Evolutionary conservation across 371 early-diverging fungal species (phyloP).

Genomic region (Sporodiniella umbellata): DNA sequence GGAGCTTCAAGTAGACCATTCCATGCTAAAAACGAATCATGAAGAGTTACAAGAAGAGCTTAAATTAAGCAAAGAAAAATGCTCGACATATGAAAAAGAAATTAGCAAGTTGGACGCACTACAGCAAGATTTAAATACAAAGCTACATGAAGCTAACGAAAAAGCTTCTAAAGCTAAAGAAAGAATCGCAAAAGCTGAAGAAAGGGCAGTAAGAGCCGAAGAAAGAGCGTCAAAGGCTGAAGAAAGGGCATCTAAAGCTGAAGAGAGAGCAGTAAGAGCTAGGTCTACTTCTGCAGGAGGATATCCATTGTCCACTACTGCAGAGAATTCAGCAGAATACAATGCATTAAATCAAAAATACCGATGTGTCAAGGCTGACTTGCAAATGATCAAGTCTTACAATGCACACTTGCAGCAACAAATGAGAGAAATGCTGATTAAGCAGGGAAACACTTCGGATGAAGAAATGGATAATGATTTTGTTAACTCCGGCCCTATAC

Average conservation of each 20-base stretch:
- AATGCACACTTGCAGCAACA: too few species aligned
- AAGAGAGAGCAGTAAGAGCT: background rate
- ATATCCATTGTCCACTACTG: too few species aligned
- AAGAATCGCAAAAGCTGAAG: background rate
- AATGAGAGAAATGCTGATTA: too few species aligned
- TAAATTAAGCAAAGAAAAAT: background rate
- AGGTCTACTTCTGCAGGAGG: too few species aligned
- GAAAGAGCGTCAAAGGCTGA: too few species aligned
- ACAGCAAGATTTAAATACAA: background rate
- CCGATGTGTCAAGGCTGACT: too few species aligned
- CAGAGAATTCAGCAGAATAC: too few species aligned
- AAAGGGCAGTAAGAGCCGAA: background rate
- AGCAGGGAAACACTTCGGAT: too few species aligned
- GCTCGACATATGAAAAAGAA: background rate
- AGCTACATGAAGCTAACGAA: background rate
- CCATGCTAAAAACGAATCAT: background rate
- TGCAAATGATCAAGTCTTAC: too few species aligned
- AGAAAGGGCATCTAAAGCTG: too few species aligned
- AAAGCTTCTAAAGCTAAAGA: background rate
- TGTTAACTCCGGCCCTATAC: background rate
- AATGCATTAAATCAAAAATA: too few species aligned
- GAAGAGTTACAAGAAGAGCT: background rate
- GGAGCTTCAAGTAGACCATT: background rate
- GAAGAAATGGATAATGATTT: background rate
- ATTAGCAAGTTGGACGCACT: background rate